Evolutionary conservation across 2,329 filamentous ascomycete genomes (phyloP).

Genomic region (Diaporthe citrichinensis): DNA sequence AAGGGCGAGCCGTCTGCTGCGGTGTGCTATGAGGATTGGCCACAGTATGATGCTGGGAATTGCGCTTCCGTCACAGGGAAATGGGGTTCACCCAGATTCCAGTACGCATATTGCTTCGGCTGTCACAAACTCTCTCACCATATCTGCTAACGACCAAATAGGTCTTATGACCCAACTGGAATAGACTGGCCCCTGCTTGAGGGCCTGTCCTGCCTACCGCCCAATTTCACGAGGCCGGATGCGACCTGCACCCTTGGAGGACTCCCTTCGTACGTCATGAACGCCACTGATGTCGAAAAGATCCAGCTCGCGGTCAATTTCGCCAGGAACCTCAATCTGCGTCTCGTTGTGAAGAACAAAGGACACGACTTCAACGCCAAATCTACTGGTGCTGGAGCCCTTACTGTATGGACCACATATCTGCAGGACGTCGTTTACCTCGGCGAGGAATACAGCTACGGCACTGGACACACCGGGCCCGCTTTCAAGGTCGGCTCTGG

Average conservation of each 20-base stretch:
- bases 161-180: conserved; percentile 17
- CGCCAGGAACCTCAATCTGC: conserved; percentile 61
- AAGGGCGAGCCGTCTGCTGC: conserved; percentile 65
- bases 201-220: conserved; percentile 52
- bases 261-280: conserved; percentile 58
- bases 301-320: conserved; percentile 63
- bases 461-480: conserved; percentile 48
- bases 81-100: conserved; percentile 53
- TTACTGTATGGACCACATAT: conserved; percentile 53
- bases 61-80: conserved; percentile 56
- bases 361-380: conserved; percentile 65
- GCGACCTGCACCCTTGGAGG: conserved; percentile 56
- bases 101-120: conserved; percentile 46
- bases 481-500: conserved; percentile 69
- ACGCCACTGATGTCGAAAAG: conserved; percentile 57
- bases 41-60: conserved; percentile 57
- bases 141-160: neutral
- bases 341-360: conserved; percentile 66
- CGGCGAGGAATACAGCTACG: conserved; percentile 35
- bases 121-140: neutral
- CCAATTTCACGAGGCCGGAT: conserved; percentile 38
- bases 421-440: conserved; percentile 47
- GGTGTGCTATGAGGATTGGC: conserved; percentile 63
- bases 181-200: conserved; percentile 30
- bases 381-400: conserved; percentile 54